These are phyloP conservation scores for Fraxinus americana DNA, from an alignment of 257 asterid species.

Conservation along the genomic window DNA sequence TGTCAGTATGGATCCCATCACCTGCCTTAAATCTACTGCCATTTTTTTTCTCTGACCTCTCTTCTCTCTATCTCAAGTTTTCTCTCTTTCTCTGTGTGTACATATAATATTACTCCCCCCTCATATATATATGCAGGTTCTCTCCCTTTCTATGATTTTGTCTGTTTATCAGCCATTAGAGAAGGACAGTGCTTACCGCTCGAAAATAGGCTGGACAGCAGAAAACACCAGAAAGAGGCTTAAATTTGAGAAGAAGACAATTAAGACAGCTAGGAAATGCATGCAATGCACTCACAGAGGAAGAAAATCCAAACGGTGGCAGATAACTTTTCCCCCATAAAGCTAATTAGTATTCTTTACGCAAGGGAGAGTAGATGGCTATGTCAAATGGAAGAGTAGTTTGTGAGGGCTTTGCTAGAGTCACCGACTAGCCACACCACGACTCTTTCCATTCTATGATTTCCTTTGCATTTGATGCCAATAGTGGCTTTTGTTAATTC, in stretches of 20 bases:
- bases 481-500: background rate
- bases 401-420: slow-evolving; percentile 3
- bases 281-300: background rate
- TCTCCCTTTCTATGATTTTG: background rate
- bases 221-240: slow-evolving; percentile 27
- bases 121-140: slow-evolving; percentile 16
- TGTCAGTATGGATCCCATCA: slow-evolving; percentile 59
- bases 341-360: background rate
- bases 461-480: background rate
- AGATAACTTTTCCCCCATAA: background rate
- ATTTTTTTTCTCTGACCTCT: slow-evolving; percentile 15
- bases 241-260: slow-evolving; percentile 14
- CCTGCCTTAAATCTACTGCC: slow-evolving; percentile 55
- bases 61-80: background rate
- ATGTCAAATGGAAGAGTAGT: background rate
- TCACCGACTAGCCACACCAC: background rate
- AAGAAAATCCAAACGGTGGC: background rate
- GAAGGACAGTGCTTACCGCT: slow-evolving; percentile 23
- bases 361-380: background rate
- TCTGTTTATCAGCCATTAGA: background rate
- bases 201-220: slow-evolving; percentile 21
- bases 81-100: background rate
- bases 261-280: slow-evolving; percentile 25
- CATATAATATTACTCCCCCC: slow-evolving; percentile 1
- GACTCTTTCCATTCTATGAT: background rate